phyloP scores from a whole-genome alignment of 345 rosid species.

The Punica granatum region DNA sequence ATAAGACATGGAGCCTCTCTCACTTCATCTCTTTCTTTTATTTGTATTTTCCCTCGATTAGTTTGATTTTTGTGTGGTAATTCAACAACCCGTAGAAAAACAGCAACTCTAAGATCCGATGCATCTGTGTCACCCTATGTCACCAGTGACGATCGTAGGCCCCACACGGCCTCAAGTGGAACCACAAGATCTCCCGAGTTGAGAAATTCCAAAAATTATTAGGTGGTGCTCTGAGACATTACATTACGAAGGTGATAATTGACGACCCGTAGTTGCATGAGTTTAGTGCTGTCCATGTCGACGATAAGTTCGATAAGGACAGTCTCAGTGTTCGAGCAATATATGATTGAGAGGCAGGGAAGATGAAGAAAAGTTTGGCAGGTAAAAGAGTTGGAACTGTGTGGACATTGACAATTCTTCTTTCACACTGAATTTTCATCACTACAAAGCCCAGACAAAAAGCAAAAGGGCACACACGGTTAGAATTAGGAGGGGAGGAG shows the following conservation, averaged over 20 bases:
- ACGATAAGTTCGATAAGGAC: no score
- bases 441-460: neutral
- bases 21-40: neutral
- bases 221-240: neutral
- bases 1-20: neutral
- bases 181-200: neutral
- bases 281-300: no score
- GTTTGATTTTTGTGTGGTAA: neutral
- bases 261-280: no score
- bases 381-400: neutral
- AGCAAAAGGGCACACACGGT: neutral
- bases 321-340: no score
- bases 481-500: neutral
- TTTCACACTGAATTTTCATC: constrained; percentile 8
- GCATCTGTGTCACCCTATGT: neutral
- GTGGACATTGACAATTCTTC: neutral
- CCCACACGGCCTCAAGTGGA: constrained; percentile 3
- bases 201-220: no score
- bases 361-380: neutral
- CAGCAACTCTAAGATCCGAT: no score
- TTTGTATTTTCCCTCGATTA: neutral
- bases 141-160: constrained; percentile 7
- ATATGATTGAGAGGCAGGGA: neutral
- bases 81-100: neutral
- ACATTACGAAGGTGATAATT: no score